Evolutionary conservation across 352 stramenopile genomes (phyloP).

Genomic region (Globisporangium nunn): DNA sequence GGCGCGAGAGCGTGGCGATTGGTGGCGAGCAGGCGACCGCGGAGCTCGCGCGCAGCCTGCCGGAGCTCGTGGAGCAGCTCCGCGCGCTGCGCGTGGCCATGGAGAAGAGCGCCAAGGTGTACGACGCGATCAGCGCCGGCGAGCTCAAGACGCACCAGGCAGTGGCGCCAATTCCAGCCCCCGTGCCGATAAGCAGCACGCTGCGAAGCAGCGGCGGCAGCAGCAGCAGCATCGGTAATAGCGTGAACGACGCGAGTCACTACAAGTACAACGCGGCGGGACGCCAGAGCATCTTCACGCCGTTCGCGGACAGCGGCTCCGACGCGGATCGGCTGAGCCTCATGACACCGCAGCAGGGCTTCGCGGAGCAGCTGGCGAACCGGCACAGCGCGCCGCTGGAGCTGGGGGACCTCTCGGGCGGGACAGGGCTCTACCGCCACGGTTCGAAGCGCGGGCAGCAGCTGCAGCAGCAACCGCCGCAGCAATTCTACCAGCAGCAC

Average conservation of each 20-base stretch:
- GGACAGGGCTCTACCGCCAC: slow-evolving; percentile 17
- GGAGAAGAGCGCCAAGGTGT: slow-evolving; percentile 65
- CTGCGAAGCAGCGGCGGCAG: slow-evolving; percentile 3
- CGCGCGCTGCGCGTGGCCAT: slow-evolving; percentile 55
- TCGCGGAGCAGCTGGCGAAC: background rate
- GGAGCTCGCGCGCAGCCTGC: slow-evolving; percentile 56
- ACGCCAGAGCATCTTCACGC: slow-evolving; percentile 32
- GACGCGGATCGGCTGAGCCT: slow-evolving; percentile 10
- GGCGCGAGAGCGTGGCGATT: slow-evolving; percentile 21
- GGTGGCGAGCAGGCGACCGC: slow-evolving; percentile 13
- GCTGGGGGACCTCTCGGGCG: slow-evolving; percentile 5
- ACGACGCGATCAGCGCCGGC: slow-evolving; percentile 42
- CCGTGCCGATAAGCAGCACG: slow-evolving; percentile 3
- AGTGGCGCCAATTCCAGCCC: background rate
- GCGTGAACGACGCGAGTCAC: background rate
- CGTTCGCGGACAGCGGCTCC: slow-evolving; percentile 12
- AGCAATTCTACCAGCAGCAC: slow-evolving; percentile 19
- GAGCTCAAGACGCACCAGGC: slow-evolving; percentile 11
- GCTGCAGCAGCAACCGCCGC: slow-evolving; percentile 20
- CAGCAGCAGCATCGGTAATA: slow-evolving; percentile 2
- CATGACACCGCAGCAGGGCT: slow-evolving; percentile 3
- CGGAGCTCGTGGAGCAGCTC: slow-evolving; percentile 56
- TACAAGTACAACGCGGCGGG: slow-evolving; percentile 2
- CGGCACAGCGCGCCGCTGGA: slow-evolving; percentile 14
- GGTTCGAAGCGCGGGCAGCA: slow-evolving; percentile 19